phyloP scores from a whole-genome alignment of 2,329 filamentous ascomycete species.

The Aureobasidium sp. region DNA sequence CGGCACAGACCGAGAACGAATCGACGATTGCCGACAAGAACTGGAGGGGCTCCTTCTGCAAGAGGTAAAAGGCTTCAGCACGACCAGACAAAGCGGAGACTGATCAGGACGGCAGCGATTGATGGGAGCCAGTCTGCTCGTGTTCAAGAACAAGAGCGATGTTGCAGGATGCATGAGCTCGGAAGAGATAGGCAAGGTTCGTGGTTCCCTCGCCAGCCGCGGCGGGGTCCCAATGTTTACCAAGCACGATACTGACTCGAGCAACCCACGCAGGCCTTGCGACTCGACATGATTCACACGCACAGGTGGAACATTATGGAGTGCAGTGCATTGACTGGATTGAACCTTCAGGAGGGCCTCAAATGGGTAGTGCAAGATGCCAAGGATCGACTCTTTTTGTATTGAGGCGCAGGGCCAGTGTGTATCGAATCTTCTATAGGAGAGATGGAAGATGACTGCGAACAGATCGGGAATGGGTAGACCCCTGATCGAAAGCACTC shows the following conservation, averaged over 20 bases:
- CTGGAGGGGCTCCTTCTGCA: conserved; percentile 80
- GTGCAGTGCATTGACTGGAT: conserved; percentile 93
- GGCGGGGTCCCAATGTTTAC: conserved; percentile 8
- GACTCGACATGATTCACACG: conserved; percentile 75
- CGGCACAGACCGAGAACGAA: conserved; percentile 82
- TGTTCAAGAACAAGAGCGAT: conserved; percentile 97
- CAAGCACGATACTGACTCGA: conserved; percentile 3
- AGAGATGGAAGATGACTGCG: neutral
- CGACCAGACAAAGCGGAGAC: neutral
- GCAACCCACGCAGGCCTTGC: conserved; percentile 51
- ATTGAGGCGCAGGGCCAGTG: conserved; percentile 45
- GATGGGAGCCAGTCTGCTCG: conserved; percentile 80
- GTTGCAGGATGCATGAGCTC: conserved; percentile 83
- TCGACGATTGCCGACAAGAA: conserved; percentile 81
- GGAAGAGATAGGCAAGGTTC: conserved; percentile 68
- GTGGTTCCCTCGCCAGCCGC: conserved; percentile 6
- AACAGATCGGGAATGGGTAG: neutral
- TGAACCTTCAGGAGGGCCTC: conserved; percentile 76
- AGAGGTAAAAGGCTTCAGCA: conserved; percentile 53
- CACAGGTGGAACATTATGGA: conserved; percentile 88
- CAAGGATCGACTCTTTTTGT: conserved; percentile 87
- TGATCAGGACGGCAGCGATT: conserved; percentile 56
- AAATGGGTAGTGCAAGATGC: conserved; percentile 96
- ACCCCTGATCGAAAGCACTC: neutral
- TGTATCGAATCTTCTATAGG: conserved; percentile 7